These are phyloP conservation scores for Tieghemiomyces parasiticus DNA, from an alignment of 192 early-diverging fungal genomes.

Conservation along the genomic window DNA sequence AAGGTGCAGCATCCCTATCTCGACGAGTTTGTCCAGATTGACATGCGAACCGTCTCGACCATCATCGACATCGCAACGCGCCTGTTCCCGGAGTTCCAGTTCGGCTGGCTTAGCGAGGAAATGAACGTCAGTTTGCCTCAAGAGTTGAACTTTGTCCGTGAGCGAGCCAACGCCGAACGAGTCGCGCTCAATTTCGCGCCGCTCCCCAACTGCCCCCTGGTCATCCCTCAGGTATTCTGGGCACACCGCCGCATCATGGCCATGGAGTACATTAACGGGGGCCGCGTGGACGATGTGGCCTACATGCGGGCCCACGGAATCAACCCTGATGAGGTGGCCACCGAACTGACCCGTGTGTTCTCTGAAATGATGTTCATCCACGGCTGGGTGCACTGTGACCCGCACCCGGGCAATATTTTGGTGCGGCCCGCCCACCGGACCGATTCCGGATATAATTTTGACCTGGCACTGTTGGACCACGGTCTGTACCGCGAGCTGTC, in stretches of 20 bases:
- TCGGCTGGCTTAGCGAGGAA: constrained; percentile 80
- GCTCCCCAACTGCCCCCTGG: constrained; percentile 30
- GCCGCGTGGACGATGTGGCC: constrained; percentile 59
- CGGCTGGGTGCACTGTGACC: constrained; percentile 82
- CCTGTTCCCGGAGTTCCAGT: constrained; percentile 81
- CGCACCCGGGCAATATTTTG: constrained; percentile 83
- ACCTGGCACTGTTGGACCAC: constrained; percentile 76
- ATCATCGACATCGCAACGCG: constrained; percentile 46
- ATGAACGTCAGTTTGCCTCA: constrained; percentile 68
- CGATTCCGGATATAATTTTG: constrained; percentile 58
- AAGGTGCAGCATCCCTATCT: constrained; percentile 87
- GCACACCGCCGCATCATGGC: constrained; percentile 59
- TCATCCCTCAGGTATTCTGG: constrained; percentile 69
- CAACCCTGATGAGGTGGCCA: constrained; percentile 54
- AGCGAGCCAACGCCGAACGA: constrained; percentile 58
- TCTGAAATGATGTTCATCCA: constrained; percentile 84
- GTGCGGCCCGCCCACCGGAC: constrained; percentile 32
- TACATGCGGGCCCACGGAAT: constrained; percentile 61
- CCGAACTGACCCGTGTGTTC: constrained; percentile 57
- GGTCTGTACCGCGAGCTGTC: constrained; percentile 74
- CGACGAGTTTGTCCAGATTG: constrained; percentile 57
- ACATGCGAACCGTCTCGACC: constrained; percentile 55
- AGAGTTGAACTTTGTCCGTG: constrained; percentile 75
- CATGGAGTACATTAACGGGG: constrained; percentile 72
- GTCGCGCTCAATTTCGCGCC: constrained; percentile 43